Percentiles rank a stretch among this genome's conserved stretches.
Evolutionary conservation across 192 early-diverging fungal genomes (phyloP).

Genomic region (Entomortierella beljakovae): DNA sequence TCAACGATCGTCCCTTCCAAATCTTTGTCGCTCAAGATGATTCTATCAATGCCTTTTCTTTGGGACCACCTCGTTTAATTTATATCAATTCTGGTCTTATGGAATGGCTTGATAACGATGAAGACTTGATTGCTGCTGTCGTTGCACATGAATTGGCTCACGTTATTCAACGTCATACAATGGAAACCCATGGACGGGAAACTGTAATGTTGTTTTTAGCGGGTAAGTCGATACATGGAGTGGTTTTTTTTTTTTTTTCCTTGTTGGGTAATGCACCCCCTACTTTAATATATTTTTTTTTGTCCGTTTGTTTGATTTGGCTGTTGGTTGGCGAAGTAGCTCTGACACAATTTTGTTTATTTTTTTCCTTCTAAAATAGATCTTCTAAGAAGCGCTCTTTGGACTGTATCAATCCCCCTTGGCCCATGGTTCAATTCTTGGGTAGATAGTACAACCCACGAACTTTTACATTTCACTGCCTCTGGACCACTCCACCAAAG

Average conservation of each 20-base stretch:
- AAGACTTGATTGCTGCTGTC: conserved; percentile 60
- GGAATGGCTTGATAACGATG: conserved; percentile 55
- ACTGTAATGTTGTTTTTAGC: conserved; percentile 61
- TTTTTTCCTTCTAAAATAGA: conserved; percentile 19
- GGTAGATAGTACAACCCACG: conserved; percentile 21
- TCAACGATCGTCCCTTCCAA: conserved; percentile 46
- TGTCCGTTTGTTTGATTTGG: too few relatives aligned
- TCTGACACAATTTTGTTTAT: conserved; percentile 1
- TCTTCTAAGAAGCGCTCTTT: conserved; percentile 29
- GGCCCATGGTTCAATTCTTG: conserved; percentile 41
- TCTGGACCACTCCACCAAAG: conserved; percentile 49
- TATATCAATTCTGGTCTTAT: conserved; percentile 50
- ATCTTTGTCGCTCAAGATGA: conserved; percentile 52
- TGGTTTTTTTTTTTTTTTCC: background rate
- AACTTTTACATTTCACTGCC: conserved; percentile 34
- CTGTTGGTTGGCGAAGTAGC: too few relatives aligned
- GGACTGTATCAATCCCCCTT: conserved; percentile 30
- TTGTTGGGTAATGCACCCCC: background rate
- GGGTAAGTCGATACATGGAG: conserved; percentile 30
- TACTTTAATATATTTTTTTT: too few relatives aligned
- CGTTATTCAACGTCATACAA: conserved; percentile 65
- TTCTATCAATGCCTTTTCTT: conserved; percentile 46
- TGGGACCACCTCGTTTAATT: conserved; percentile 46
- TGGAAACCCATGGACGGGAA: conserved; percentile 64
- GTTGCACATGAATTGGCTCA: conserved; percentile 69